Evolutionary conservation across 768 basidiomycete species (phyloP), one percentile per base, ranked within the genome.

Genomic region (Trametes maxima): DNA sequence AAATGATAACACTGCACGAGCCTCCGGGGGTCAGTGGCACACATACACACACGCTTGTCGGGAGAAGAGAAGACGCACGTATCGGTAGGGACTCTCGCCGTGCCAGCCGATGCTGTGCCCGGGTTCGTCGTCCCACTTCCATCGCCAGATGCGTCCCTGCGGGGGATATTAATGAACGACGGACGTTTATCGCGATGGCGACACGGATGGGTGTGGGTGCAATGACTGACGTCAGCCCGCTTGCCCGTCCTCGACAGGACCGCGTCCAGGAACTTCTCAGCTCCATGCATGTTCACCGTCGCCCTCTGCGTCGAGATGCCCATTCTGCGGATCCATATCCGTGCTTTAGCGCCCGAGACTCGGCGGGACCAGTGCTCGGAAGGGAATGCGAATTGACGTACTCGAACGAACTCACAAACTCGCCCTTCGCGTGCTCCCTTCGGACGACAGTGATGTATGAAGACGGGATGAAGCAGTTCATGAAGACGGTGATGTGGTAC

Each of bases 401-500:
- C 78, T 83, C 81, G 65, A 83, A 83, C 44, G 82, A 79, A 12
- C 79, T 81, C 12, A 83, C 73, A 0, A 78, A 43, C 28, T 81
- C 78, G 0, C 81, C 80, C 17, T 77, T 72, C 68, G 74, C 75
- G 75, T 67, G n/a, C 63, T 71, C n/a, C 72, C 73, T 49, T 76
- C 74, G 70, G 53, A 84, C 66, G 3, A 77, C 75, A 0, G 82
- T 82, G 25, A 81, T 79, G 65, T 76, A 77, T 8, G 79, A 81
- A 2, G 79, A 75, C 1, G 81, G 81, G 5, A 78, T 80, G 63
- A 82, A 82, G 64, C 80, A 80, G 65, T 82, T 82, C 72, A 80
- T 69, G 54, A 72, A 76, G 22, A 82, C 80, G 14, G 77, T 75
- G 22, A 83, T 78, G 55, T 77, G 78, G 48, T 81, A 81, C 16